A percentile compares a stretch with the other conserved stretches of the same genome.
These are phyloP conservation scores for Trichoderma erinaceum DNA, from an alignment of 495 filamentous ascomycete genomes.

Conservation along the genomic window DNA sequence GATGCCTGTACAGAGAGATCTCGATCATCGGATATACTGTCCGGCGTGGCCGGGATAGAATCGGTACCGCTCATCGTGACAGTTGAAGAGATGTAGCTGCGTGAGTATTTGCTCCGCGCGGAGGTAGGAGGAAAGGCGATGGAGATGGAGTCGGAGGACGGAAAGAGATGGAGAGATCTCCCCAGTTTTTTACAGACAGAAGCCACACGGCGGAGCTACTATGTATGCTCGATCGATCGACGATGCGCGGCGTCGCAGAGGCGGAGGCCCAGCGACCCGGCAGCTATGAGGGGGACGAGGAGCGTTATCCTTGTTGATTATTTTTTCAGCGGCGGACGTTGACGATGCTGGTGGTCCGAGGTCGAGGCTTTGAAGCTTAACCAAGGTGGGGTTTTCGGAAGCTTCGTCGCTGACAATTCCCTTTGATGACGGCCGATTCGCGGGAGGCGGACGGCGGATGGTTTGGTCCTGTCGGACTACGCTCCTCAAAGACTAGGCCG, in stretches of 20 bases:
- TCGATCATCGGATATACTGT: constrained; percentile 30
- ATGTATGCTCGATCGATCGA: constrained; percentile 1
- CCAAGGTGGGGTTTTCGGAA: constrained; percentile 5
- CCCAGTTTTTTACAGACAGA: neutral
- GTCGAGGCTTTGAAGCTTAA: constrained; percentile 6
- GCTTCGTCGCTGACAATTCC: constrained; percentile 12
- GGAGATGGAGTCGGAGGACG: neutral
- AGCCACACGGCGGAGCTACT: neutral
- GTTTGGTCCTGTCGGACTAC: constrained; percentile 9
- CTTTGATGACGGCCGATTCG: neutral
- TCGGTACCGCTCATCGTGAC: constrained; percentile 18
- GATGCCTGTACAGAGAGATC: constrained; percentile 30
- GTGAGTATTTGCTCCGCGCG: neutral
- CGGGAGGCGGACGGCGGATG: constrained; percentile 12
- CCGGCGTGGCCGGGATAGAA: constrained; percentile 34
- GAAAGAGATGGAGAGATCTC: neutral
- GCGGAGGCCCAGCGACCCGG: constrained; percentile 8
- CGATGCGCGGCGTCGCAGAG: neutral
- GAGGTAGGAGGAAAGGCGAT: neutral
- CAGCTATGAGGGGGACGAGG: neutral
- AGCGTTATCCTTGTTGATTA: neutral
- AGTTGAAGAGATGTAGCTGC: neutral
- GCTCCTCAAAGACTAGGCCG: constrained; percentile 2
- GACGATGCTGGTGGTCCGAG: neutral
- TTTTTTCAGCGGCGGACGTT: neutral